Base-by-base conservation (phyloP, 2,329 filamentous ascomycete genomes). In the Pseudocercospora fuligena region DNA sequence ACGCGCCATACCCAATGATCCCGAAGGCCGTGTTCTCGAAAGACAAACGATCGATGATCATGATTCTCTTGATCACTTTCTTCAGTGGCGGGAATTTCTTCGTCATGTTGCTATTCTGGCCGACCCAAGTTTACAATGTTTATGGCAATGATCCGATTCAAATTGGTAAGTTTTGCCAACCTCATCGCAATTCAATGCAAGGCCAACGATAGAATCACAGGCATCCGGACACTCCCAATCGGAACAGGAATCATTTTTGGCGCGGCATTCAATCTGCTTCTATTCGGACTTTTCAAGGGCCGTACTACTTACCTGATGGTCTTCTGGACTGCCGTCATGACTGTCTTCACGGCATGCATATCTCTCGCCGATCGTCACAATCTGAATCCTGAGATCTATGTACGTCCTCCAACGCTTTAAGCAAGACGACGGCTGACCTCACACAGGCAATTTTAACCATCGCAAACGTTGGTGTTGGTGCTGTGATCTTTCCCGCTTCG, bases 401-500 rank as follows among this genome's bases (percentile, higher is more conserved):
- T 31, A 31, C 29, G 29, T 31, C 4, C 6, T 31, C 29, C 1
- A 31, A 31, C 29, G 29, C 1, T 31, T 8, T 31, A 5, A 31
- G 3, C 29, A 31, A 8, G 29, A 31, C 29, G 9, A 31, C 29
- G 29, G 29, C 29, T 31, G 29, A 31, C 29, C 29, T 31, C 6
- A 31, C 6, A 31, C 29, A 31, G 29, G 29, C 82, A 12, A 78
- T 90, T 27, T 80, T 91, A 21, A 80, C 85, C 14, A 73, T 91
- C 5, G 87, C 88, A 1, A 85, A 86, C 4, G 77, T 91, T 9
- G 89, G 89, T n/a, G 86, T 91, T 3, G 89, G 89, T 7, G 89
- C 87, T 0, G 88, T 91, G 63, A 86, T 91, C 46, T 86, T 92
- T 9, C 89, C 89, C 0, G 86, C 86, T 5, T 88, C 86, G 1